Percentiles rank a stretch among this genome's conserved stretches.
These are phyloP conservation scores for Corynascus novoguineensis DNA, from an alignment of 495 filamentous ascomycete genomes.

Conservation along the genomic window DNA sequence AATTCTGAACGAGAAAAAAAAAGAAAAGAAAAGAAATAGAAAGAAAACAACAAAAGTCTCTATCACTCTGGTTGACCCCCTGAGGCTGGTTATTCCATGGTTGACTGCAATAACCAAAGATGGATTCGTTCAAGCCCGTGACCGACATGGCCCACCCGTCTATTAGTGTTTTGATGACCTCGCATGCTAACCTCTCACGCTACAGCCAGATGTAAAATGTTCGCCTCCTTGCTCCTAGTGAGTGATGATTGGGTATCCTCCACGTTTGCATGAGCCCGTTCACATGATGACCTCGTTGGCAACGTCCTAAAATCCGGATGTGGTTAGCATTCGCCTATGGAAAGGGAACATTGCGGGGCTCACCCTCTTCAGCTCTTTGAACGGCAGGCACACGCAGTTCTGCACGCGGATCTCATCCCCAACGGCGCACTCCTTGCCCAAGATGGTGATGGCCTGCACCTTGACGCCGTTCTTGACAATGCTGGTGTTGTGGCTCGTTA, in stretches of 20 bases:
- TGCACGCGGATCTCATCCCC: constrained; percentile 94
- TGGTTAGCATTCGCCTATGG: too few relatives aligned
- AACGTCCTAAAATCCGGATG: constrained; percentile 50
- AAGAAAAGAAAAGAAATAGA: too few relatives aligned
- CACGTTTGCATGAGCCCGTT: constrained; percentile 15
- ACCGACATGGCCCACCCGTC: not conserved
- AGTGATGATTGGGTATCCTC: constrained; percentile 6
- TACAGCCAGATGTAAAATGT: constrained; percentile 3
- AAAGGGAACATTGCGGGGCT: constrained; percentile 30
- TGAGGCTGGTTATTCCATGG: too few relatives aligned
- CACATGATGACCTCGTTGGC: constrained; percentile 97
- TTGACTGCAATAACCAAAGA: too few relatives aligned
- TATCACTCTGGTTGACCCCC: too few relatives aligned
- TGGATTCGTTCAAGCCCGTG: not conserved
- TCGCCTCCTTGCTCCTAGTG: not conserved
- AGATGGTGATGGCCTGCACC: constrained; percentile 96
- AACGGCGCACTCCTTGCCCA: constrained; percentile 94
- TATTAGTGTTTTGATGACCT: constrained; percentile 7
- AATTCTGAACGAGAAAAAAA: too few relatives aligned
- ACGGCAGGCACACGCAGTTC: constrained; percentile 97
- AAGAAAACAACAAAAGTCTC: too few relatives aligned
- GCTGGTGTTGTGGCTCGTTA: constrained; percentile 84
- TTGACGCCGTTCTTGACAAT: constrained; percentile 96
- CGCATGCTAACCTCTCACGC: not conserved
- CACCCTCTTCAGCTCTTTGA: constrained; percentile 97